Percentiles rank a stretch among this genome's conserved stretches.
Conservation (phyloP, 192 early-diverging fungal species). For the Paraglomus occultum region DNA sequence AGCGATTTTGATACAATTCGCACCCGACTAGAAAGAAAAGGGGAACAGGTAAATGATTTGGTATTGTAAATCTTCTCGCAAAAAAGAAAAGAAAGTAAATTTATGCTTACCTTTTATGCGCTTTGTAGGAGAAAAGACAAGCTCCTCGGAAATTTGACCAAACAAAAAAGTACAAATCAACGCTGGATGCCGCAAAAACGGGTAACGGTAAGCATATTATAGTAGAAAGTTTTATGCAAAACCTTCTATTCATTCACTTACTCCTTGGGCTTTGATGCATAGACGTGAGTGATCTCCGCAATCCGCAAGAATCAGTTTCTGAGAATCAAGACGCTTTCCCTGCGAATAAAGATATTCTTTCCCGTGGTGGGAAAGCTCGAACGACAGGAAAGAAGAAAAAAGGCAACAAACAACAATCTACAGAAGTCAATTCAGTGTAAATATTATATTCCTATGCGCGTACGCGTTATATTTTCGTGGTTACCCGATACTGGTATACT, state of each 20-base stretch:
- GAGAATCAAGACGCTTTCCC: neutral
- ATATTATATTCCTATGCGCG: too few relatives aligned
- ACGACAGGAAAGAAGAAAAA: conserved; percentile 33
- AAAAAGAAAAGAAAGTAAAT: neutral
- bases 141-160: conserved; percentile 80
- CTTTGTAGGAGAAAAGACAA: conserved; percentile 40
- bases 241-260: too few relatives aligned
- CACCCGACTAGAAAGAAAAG: conserved; percentile 66
- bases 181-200: conserved; percentile 54
- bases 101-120: neutral
- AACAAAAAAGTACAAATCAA: conserved; percentile 70
- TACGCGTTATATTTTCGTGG: too few relatives aligned
- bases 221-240: too few relatives aligned
- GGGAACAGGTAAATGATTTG: conserved; percentile 42
- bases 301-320: too few relatives aligned
- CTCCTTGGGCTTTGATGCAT: too few relatives aligned
- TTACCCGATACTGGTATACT: neutral
- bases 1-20: conserved; percentile 69
- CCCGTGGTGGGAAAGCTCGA: conserved; percentile 33
- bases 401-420: neutral
- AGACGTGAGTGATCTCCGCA: too few relatives aligned
- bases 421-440: too few relatives aligned
- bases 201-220: too few relatives aligned
- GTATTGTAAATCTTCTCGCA: neutral
- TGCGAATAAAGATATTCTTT: neutral